These are phyloP conservation scores for Silene conica DNA, from an alignment of 148 eudicot species.

Conservation along the genomic window DNA sequence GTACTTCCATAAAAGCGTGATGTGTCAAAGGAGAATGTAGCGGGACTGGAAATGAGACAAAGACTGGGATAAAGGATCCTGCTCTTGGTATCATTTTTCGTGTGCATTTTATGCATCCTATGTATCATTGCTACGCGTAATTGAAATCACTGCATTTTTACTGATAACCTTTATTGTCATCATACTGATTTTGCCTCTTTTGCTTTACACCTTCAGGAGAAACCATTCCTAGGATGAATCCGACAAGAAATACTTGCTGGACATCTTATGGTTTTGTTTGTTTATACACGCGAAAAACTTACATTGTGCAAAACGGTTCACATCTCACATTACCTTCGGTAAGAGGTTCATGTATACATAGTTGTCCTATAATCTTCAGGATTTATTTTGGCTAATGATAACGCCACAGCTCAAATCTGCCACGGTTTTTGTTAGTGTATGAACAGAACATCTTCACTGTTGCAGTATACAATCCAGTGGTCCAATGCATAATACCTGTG, in stretches of 20 bases:
- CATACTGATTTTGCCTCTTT: background rate
- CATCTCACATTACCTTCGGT: background rate
- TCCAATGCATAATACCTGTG: too few species aligned
- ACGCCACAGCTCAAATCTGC: too few species aligned
- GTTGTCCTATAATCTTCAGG: background rate
- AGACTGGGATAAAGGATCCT: background rate
- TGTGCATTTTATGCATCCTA: background rate
- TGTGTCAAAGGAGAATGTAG: background rate
- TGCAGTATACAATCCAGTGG: background rate
- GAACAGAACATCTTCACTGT: background rate
- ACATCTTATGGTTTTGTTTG: background rate
- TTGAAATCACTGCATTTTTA: background rate
- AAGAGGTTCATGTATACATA: background rate
- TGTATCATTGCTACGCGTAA: background rate
- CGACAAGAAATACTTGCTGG: conserved; percentile 12
- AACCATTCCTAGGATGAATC: conserved; percentile 17
- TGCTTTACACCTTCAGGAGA: conserved; percentile 15
- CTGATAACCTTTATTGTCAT: background rate
- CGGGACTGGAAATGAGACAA: background rate
- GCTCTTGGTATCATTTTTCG: background rate
- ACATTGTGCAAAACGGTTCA: background rate
- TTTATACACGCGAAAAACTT: background rate
- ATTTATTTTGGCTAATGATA: too few species aligned
- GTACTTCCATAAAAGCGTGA: too few species aligned
- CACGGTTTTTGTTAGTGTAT: too few species aligned